Percentiles rank a stretch among this genome's conserved stretches.
phyloP scores from a whole-genome alignment of 495 filamentous ascomycete genomes.

The Lasiosphaeria miniovina region DNA sequence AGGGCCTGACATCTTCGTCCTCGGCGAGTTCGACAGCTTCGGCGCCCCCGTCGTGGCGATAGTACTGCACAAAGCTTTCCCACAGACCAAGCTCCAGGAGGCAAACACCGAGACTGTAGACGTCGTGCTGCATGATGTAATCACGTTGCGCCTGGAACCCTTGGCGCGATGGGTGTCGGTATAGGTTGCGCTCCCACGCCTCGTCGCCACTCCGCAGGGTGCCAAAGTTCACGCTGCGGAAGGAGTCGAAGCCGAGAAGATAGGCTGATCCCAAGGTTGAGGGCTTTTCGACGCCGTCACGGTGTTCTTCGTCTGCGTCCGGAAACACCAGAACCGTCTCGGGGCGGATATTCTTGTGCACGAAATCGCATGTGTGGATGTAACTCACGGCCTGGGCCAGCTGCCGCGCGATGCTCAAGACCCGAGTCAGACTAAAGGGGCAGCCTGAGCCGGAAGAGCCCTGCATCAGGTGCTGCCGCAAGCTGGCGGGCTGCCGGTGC shows the following conservation, averaged over 20 bases:
- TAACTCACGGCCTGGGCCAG: slow-evolving; percentile 45
- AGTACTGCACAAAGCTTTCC: slow-evolving; percentile 40
- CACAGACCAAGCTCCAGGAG: slow-evolving; percentile 63
- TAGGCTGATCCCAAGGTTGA: slow-evolving; percentile 22
- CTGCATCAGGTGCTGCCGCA: not conserved
- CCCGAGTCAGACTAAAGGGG: not conserved
- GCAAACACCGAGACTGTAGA: slow-evolving; percentile 47
- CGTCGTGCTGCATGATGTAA: slow-evolving; percentile 62
- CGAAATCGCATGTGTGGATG: slow-evolving; percentile 50
- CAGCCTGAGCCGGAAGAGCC: not conserved
- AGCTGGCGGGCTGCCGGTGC: not conserved
- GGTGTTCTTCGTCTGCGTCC: slow-evolving; percentile 1
- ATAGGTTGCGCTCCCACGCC: slow-evolving; percentile 51
- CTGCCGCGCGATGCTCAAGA: slow-evolving; percentile 38
- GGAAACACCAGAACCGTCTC: slow-evolving; percentile 44
- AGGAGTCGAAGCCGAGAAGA: slow-evolving; percentile 51
- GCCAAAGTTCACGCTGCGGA: slow-evolving; percentile 38
- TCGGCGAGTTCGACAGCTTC: not conserved
- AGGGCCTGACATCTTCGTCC: not conserved
- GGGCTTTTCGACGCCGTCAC: slow-evolving; percentile 24
- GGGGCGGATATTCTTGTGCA: slow-evolving; percentile 59
- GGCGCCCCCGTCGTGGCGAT: not conserved
- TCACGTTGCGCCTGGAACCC: slow-evolving; percentile 36
- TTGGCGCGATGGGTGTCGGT: slow-evolving; percentile 55
- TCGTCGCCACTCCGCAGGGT: slow-evolving; percentile 41